A percentile compares a stretch with the other conserved stretches of the same genome.
These are phyloP conservation scores for Saturnispora sanitii DNA, from an alignment of 805 yeast genomes.

Conservation along the genomic window DNA sequence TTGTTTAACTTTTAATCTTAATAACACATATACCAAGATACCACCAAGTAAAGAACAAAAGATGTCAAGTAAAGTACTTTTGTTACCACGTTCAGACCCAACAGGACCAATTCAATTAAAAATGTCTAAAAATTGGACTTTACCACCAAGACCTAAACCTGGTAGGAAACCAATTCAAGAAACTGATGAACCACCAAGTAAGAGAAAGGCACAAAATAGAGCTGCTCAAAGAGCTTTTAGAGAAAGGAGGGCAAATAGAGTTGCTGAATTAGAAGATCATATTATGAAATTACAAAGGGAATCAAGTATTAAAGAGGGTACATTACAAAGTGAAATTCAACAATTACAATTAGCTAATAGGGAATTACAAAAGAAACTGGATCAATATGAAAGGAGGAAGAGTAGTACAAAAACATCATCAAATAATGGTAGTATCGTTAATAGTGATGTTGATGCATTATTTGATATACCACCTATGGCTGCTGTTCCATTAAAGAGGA, in stretches of 20 bases:
- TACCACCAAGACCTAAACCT: conserved; percentile 55
- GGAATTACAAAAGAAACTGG: conserved; percentile 23
- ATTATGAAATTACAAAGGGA: conserved; percentile 59
- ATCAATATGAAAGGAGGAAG: conserved; percentile 25
- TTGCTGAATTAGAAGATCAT: conserved; percentile 66
- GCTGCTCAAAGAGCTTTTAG: conserved; percentile 93
- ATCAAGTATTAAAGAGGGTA: conserved; percentile 49
- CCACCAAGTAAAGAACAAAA: neutral
- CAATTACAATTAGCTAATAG: conserved; percentile 38
- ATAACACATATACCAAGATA: no score
- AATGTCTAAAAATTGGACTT: conserved; percentile 49
- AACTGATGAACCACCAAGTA: conserved; percentile 69
- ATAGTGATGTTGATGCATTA: conserved; percentile 7
- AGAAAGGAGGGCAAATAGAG: conserved; percentile 75
- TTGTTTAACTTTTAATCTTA: no score
- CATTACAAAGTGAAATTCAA: conserved; percentile 41
- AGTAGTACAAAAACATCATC: neutral
- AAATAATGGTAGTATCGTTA: no score
- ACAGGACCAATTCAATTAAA: conserved; percentile 37
- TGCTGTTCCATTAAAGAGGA: conserved; percentile 46
- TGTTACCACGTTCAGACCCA: neutral
- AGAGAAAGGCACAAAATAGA: conserved; percentile 82
- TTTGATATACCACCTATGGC: conserved; percentile 46
- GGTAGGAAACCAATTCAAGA: conserved; percentile 32
- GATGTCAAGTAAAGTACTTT: neutral